Base-by-base conservation (phyloP, 371 early-diverging fungal species). In the Mortierella sp. region DNA sequence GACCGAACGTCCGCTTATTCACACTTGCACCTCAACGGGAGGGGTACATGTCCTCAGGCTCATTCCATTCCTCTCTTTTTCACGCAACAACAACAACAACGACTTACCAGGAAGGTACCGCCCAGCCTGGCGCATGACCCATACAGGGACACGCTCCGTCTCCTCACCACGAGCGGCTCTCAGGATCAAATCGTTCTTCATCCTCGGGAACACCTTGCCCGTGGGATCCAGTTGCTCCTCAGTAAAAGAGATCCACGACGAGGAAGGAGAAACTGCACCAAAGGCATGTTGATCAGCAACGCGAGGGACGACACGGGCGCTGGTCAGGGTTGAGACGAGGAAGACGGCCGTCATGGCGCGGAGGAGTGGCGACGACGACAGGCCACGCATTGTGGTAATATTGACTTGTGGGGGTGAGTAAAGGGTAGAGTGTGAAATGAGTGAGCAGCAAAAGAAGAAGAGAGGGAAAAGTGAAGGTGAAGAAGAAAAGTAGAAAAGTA, bases 51-150 rank as follows among this genome's bases (percentile, higher is more conserved):
- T 53, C 53, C 13, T 53, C n/a, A n/a, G n/a, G n/a, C n/a, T n/a
- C 53, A 53, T 64, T 31, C 19, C 64, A 37, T 64, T 64, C 64
- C 34, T 5, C 61, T 26, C 28, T 13, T 57, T 11, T 10, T 54
- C n/a, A n/a, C n/a, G n/a, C n/a, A n/a, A n/a, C n/a, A 40, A 40
- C 43, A 40, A 40, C 43, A 57, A 57, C 46, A 40, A 48, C 16
- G n/a, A 48, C 28, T 76, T 91, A 95, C 96, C 97, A 71, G 99
- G 98, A 80, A 98, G 90, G 82, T 98, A 98, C 44, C 99, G 92
- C n/a, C 99, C 99, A 13, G 99, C 99, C 90, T 98, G 98, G 71
- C 99, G 93, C 97, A 98, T 98, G 82, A 98, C 95, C 99, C 99
- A 98, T 8, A 97, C 95, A 6, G 99, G 99, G 2, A 92, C 91